These are phyloP conservation scores for Solanum clarkiae DNA, from an alignment of 257 asterid species.

Conservation along the genomic window DNA sequence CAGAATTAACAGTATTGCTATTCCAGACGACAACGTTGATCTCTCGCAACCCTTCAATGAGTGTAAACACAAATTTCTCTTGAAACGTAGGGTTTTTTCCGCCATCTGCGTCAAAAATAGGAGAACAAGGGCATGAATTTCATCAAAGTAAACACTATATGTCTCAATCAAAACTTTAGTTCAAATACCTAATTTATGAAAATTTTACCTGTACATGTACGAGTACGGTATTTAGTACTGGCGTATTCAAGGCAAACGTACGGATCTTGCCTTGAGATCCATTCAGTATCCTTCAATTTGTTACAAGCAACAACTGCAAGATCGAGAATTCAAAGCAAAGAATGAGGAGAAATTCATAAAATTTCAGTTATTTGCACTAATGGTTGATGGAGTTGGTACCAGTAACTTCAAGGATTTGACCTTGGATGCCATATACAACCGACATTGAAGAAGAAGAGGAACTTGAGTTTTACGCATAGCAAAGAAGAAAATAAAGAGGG, in stretches of 20 bases:
- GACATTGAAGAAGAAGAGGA: slow-evolving; percentile 33
- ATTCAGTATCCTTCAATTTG: slow-evolving; percentile 76
- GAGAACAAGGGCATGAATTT: neutral
- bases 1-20: slow-evolving; percentile 69
- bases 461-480: neutral
- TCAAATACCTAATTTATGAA: neutral
- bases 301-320: slow-evolving; percentile 65
- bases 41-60: slow-evolving; percentile 85
- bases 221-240: slow-evolving; percentile 65
- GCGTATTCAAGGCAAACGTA: slow-evolving; percentile 77
- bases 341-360: neutral
- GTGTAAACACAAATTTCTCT: slow-evolving; percentile 68
- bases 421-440: slow-evolving; percentile 63
- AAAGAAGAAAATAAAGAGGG: neutral
- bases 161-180: neutral
- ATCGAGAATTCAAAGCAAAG: neutral
- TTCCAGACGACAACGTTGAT: slow-evolving; percentile 64
- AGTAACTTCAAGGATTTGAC: slow-evolving; percentile 81
- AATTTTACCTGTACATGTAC: slow-evolving; percentile 69
- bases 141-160: neutral
- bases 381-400: slow-evolving; percentile 25
- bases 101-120: slow-evolving; percentile 45
- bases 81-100: slow-evolving; percentile 89
- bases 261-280: slow-evolving; percentile 99
- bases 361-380: neutral